Conservation (phyloP, 2,329 filamentous ascomycete genomes). For the Drechslerella dactyloides region DNA sequence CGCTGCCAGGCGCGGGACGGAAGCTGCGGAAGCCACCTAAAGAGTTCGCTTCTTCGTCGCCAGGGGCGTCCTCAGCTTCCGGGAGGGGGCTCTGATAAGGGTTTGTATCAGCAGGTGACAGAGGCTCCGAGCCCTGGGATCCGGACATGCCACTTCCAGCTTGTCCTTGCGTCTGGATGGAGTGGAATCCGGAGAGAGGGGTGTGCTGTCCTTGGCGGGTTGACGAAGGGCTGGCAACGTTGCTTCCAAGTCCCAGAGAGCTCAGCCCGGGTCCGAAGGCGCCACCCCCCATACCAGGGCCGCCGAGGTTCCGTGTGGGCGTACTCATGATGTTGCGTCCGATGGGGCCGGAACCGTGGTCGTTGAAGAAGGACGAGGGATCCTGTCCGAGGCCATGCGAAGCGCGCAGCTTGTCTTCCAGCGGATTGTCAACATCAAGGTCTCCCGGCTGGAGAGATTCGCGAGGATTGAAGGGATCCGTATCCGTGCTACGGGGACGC, state of each 20-base stretch:
- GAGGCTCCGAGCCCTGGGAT: conserved; percentile 68
- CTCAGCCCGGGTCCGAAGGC: conserved; percentile 69
- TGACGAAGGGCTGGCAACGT: conserved; percentile 66
- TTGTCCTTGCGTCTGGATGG: conserved; percentile 62
- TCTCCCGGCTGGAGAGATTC: conserved; percentile 69
- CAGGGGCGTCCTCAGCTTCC: conserved; percentile 70
- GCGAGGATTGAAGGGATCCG: conserved; percentile 75
- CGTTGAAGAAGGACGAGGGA: conserved; percentile 24
- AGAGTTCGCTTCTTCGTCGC: conserved; percentile 65
- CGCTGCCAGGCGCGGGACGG: conserved; percentile 72
- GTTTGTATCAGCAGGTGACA: conserved; percentile 94
- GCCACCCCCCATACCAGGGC: conserved; percentile 36
- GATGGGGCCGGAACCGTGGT: conserved; percentile 55
- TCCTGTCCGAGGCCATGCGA: conserved; percentile 57
- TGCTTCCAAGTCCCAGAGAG: conserved; percentile 66
- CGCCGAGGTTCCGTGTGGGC: conserved; percentile 55
- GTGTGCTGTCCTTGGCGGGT: conserved; percentile 61
- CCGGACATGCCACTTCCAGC: conserved; percentile 56
- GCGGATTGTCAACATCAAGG: conserved; percentile 75
- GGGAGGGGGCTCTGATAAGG: conserved; percentile 90
- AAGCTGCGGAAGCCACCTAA: conserved; percentile 61
- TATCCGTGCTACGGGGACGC: conserved; percentile 68
- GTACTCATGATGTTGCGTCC: conserved; percentile 61
- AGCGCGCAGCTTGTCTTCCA: conserved; percentile 59
- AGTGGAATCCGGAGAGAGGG: conserved; percentile 59